phyloP scores from a whole-genome alignment of 805 yeast species.

The Hanseniaspora meyeri region DNA sequence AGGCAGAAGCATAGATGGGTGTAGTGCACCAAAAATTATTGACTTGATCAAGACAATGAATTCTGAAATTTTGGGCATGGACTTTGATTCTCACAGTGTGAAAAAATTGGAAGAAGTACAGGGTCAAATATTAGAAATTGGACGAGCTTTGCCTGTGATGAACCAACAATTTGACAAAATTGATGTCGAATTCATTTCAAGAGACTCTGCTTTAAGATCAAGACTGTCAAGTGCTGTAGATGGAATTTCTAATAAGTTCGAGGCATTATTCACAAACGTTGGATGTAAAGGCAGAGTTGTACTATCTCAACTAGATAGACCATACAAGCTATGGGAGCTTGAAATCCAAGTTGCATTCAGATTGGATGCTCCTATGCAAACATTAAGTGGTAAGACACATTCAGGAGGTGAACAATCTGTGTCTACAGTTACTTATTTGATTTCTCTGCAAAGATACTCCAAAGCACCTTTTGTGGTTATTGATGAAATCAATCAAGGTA shows the following conservation, averaged over 20 bases:
- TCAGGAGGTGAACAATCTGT: constrained; percentile 98
- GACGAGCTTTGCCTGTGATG: constrained; percentile 20
- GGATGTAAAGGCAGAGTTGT: constrained; percentile 80
- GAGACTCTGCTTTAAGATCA: constrained; percentile 47
- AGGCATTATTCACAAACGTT: constrained; percentile 52
- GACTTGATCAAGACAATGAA: neutral
- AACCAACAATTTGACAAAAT: constrained; percentile 18
- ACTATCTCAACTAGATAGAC: constrained; percentile 37
- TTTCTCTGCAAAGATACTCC: constrained; percentile 80
- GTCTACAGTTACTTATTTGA: constrained; percentile 77
- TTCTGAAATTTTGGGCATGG: constrained; percentile 4
- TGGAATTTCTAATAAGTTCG: constrained; percentile 51
- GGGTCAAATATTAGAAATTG: constrained; percentile 19
- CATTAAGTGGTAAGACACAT: constrained; percentile 11
- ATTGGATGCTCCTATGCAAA: constrained; percentile 72
- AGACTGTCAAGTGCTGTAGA: constrained; percentile 41
- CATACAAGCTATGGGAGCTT: constrained; percentile 65
- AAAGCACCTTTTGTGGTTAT: constrained; percentile 87
- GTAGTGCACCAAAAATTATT: neutral
- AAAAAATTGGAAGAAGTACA: constrained; percentile 25
- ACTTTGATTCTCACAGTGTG: neutral
- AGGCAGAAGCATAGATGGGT: neutral
- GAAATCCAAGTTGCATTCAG: constrained; percentile 79
- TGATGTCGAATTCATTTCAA: constrained; percentile 30
- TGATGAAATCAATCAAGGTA: constrained; percentile 97